Percentiles rank a stretch among this genome's conserved stretches.
Evolutionary conservation across 163 green algal genomes (phyloP).

Genomic region (Prototheca stagnorum): DNA sequence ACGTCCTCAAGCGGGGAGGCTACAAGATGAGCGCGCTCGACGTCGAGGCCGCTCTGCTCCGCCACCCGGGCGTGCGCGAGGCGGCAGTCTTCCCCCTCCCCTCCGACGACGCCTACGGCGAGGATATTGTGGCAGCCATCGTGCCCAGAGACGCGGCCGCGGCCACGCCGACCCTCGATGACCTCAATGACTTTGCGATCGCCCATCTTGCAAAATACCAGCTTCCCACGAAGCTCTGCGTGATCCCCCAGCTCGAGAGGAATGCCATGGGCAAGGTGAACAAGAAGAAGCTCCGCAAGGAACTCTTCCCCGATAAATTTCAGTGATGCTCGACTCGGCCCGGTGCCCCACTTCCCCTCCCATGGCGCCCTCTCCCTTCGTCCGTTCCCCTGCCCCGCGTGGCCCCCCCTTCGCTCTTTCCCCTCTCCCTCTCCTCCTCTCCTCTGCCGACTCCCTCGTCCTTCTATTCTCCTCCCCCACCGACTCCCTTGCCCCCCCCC

Average conservation of each 20-base stretch:
- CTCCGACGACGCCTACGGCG: slow-evolving; percentile 37
- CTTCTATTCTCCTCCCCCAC: too few relatives aligned
- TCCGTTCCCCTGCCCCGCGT: too few relatives aligned
- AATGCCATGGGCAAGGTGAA: slow-evolving; percentile 94
- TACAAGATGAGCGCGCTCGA: slow-evolving; percentile 70
- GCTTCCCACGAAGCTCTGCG: slow-evolving; percentile 18
- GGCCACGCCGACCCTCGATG: neutral
- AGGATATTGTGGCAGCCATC: slow-evolving; percentile 23
- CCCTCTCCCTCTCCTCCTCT: too few relatives aligned
- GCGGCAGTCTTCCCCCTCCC: slow-evolving; percentile 47
- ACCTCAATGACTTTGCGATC: slow-evolving; percentile 6
- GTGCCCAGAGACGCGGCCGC: slow-evolving; percentile 1
- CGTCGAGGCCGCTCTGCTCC: slow-evolving; percentile 54
- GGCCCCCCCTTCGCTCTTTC: too few relatives aligned
- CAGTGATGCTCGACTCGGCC: too few relatives aligned
- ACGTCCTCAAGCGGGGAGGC: slow-evolving; percentile 90
- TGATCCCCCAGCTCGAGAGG: slow-evolving; percentile 37
- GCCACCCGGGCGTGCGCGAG: slow-evolving; percentile 40
- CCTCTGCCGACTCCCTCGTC: too few relatives aligned
- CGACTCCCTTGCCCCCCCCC: too few relatives aligned
- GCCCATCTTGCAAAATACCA: slow-evolving; percentile 21
- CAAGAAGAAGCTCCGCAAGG: slow-evolving; percentile 57
- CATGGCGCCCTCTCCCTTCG: too few relatives aligned
- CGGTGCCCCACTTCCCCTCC: too few relatives aligned
- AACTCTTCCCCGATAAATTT: too few relatives aligned